Base-by-base conservation (phyloP, 306 rosid genomes). In the Citrullus colocynthis region DNA sequence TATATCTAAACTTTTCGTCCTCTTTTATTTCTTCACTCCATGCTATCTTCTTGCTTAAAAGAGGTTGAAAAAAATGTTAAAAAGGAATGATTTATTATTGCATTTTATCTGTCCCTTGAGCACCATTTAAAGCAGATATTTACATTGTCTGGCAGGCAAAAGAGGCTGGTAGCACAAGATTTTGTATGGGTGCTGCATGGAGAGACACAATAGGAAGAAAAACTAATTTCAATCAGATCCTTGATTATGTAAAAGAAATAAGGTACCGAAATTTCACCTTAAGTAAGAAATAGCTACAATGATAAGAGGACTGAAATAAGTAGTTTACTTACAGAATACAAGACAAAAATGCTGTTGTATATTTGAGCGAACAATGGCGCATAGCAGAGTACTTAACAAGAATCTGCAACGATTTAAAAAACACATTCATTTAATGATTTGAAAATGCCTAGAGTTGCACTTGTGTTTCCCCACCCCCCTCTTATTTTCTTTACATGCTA, bases 101-200 rank as follows among this genome's bases (percentile, higher is more conserved):
- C 39, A 5, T 15, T 12, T 61, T 28, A 61, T 63, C 42, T 73
- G 12, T 32, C 14, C 11, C 6, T 61, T 51, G 64, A 76, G 60
- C 82, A 81, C 41, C 16, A 66, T 74, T 56, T 54, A 63, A 36
- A 49, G 77, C 75, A 37, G 10, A 65, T 55, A 74, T 61, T 85
- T 81, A 62, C 30, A 45, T 82, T 56, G 37, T 72, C 86, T 82
- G 82, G 55, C 80, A 95, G 98, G 98, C 98, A 61, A 95, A 92
- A 83, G 97, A 95, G 81, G 98, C 91, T 78, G 98, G 98, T 81
- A 95, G 98, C 82, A 92, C 98, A 66, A 97, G 97, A 70, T 95
- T 95, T 85, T 95, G 98, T 81, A 95, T 95, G 98, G 97, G 98
- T 75, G 98, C 97, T 76, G 98, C 98, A 10, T 95, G 98, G 98